A percentile compares a stretch with the other conserved stretches of the same genome.
Conservation (phyloP, 805 yeast genomes). For the Cyberlindnera euphorbiiphila region DNA sequence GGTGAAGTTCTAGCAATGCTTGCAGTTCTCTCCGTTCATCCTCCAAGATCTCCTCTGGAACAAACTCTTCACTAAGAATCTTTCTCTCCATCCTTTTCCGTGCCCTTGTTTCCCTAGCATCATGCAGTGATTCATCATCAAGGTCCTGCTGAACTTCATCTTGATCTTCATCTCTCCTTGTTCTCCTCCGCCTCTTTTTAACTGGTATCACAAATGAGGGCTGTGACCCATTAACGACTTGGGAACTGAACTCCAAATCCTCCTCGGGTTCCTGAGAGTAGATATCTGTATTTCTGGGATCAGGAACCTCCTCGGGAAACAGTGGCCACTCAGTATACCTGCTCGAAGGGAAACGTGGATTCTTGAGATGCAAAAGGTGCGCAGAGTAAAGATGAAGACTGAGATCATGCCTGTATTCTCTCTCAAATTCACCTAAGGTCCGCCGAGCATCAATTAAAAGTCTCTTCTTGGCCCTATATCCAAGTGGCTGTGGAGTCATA, state of each 20-base stretch:
- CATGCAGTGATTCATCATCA: no score
- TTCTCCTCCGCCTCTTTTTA: not conserved
- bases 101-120: no score
- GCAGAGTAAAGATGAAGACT: constrained; percentile 63
- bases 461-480: not conserved
- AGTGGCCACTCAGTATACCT: constrained; percentile 65
- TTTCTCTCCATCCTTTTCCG: not conserved
- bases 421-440: constrained; percentile 41
- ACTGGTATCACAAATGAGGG: not conserved
- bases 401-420: constrained; percentile 49
- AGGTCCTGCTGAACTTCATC: not conserved
- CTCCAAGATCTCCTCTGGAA: constrained; percentile 18
- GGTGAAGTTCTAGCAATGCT: no score
- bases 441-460: constrained; percentile 20
- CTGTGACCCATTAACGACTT: not conserved
- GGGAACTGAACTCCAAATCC: constrained; percentile 1
- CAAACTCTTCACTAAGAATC: constrained; percentile 25
- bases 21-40: constrained; percentile 2
- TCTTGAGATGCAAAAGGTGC: constrained; percentile 38
- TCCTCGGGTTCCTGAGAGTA: constrained; percentile 11
- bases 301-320: constrained; percentile 32
- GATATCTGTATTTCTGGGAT: constrained; percentile 26
- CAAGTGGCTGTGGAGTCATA: not conserved
- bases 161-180: not conserved
- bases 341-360: constrained; percentile 34